Conservation (phyloP, 129 eudicot genomes). For the Pittosporum tobira region DNA sequence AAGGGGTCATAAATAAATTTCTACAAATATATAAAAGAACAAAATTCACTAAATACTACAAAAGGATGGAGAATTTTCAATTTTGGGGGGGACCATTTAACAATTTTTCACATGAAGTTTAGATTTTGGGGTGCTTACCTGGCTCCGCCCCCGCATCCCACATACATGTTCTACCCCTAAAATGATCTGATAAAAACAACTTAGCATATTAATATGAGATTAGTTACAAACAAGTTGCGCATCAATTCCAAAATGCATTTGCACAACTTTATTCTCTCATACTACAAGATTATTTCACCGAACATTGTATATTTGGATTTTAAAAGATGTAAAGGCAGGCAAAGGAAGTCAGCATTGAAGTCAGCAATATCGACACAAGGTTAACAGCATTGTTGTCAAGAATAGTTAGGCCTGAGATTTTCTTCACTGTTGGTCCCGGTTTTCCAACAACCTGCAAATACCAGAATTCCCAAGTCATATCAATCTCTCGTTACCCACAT, state of each 20-base stretch:
- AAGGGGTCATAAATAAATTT: no score
- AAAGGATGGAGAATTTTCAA: no score
- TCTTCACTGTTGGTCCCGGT: conserved; percentile 94
- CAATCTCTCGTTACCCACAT: background rate
- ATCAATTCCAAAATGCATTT: background rate
- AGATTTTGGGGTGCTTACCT: no score
- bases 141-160: no score
- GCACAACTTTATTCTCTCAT: conserved; percentile 7
- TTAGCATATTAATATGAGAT: background rate
- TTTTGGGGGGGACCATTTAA: no score
- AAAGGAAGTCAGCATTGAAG: conserved; percentile 60
- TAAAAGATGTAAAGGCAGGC: conserved; percentile 55
- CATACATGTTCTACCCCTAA: no score
- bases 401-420: conserved; percentile 67
- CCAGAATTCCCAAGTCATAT: background rate
- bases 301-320: conserved; percentile 1
- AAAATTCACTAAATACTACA: no score
- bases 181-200: background rate
- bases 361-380: conserved; percentile 64
- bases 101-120: no score
- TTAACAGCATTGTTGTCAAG: conserved; percentile 96
- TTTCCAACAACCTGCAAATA: conserved; percentile 76
- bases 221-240: background rate
- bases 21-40: no score
- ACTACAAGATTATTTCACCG: conserved; percentile 9